Evolutionary conservation across 2,329 filamentous ascomycete genomes (phyloP), one percentile per base, ranked within the genome.

Genomic region (Fusarium sp.): DNA sequence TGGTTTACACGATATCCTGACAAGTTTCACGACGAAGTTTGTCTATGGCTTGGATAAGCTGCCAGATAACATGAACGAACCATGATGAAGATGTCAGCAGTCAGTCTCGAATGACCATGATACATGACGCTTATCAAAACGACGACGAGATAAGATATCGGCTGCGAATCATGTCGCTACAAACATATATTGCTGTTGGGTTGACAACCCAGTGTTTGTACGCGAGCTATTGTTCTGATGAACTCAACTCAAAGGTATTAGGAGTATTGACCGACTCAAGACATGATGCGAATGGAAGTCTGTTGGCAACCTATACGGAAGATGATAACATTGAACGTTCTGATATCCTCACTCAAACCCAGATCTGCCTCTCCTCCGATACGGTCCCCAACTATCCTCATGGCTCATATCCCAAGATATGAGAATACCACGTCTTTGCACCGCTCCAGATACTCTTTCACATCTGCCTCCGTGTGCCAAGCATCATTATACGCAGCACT

Each of bases 401-500:
- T 1, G 14, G 11, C 7, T 18, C 2, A 10, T 4, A 69, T 22
- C 1, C 41, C 56, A 18, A 70, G 29, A 4, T 52, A 38, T 1
- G 3, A 35, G 5, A 59, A 47, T 3, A 75, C 76, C 5, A 71
- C 38, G 0, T 62, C 59, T 2, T 49, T 58, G 5, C 70, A 79
- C 4, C 73, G 56, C n/a, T 72, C 49, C 36, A 80, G n/a, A 46
- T 78, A 79, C 10, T 57, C 22, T 4, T 35, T n/a, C 1, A 73
- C 67, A 7, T 76, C 75, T 2, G 35, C 39, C 13, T 64, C 57
- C 1, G 73, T 74, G 64, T 85, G 82, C 83, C 82, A 85, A 1
- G 82, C 82, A 60, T 84, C 80, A 60, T 85, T 85, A 31, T 81
- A 85, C 9, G 79, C 83, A 13, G 77, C 80, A 53, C 82, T 85